These are phyloP conservation scores for Leptosphaerulina australis DNA, from an alignment of 2,329 filamentous ascomycete genomes.

Conservation along the genomic window DNA sequence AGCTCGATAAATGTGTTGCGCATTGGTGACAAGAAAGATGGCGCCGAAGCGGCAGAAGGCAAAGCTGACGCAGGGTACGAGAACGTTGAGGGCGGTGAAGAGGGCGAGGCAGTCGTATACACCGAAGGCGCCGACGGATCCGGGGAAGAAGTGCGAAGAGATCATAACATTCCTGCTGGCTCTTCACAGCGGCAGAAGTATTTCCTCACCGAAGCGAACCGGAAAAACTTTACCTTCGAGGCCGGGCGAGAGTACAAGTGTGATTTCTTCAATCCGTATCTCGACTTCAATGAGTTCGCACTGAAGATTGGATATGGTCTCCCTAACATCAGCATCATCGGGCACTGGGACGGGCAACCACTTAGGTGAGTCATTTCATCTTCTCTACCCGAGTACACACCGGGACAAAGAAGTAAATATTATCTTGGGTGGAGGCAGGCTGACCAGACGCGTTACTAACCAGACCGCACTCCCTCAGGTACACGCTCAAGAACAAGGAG, in stretches of 20 bases:
- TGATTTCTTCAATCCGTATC: constrained; percentile 89
- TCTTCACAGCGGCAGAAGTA: constrained; percentile 61
- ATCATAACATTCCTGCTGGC: constrained; percentile 49
- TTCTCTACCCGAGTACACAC: neutral
- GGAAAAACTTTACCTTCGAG: constrained; percentile 66
- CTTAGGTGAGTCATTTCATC: constrained; percentile 61
- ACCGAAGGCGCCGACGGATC: constrained; percentile 57
- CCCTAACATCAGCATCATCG: constrained; percentile 76
- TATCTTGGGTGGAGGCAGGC: constrained; percentile 33
- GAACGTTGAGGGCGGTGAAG: constrained; percentile 52
- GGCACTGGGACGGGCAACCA: constrained; percentile 80
- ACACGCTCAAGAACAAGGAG: constrained; percentile 81
- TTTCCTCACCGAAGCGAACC: constrained; percentile 63
- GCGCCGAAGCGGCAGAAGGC: constrained; percentile 46
- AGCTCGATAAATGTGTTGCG: constrained; percentile 79
- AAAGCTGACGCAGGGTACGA: constrained; percentile 60
- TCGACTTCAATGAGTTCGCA: constrained; percentile 83
- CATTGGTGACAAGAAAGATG: constrained; percentile 58
- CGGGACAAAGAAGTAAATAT: constrained; percentile 16
- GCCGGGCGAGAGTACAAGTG: constrained; percentile 65
- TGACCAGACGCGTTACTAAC: constrained; percentile 35
- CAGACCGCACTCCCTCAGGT: constrained; percentile 85
- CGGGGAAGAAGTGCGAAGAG: constrained; percentile 50
- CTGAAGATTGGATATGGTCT: constrained; percentile 61
- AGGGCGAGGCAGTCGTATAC: constrained; percentile 64